Percentiles rank a stretch among this genome's conserved stretches.
These are phyloP conservation scores for Leucogyrophana mollusca DNA, from an alignment of 768 basidiomycete genomes.

Conservation along the genomic window DNA sequence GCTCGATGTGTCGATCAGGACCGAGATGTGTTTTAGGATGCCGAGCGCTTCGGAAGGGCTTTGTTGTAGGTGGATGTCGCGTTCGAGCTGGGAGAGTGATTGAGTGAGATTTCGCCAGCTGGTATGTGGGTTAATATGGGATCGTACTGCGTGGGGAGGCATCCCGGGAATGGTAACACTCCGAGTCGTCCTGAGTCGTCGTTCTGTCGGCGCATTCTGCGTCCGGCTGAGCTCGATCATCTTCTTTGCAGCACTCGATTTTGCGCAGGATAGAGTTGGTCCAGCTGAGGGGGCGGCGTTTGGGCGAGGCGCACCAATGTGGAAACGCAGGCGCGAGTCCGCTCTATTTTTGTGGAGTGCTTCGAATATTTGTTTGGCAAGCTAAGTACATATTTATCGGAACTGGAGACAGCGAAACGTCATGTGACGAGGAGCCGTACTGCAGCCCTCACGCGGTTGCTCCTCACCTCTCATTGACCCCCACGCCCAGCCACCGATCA, in stretches of 20 bases:
- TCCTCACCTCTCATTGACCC: no score
- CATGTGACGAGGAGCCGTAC: no score
- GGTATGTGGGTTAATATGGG: not conserved
- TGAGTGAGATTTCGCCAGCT: slow-evolving; percentile 99
- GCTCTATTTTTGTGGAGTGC: no score
- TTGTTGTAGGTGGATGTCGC: slow-evolving; percentile 97
- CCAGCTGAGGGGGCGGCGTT: no score
- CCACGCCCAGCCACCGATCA: no score
- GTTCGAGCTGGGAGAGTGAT: slow-evolving; percentile 88
- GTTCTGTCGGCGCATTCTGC: slow-evolving; percentile 99
- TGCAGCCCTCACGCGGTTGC: no score
- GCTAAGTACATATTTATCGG: no score
- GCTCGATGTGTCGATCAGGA: slow-evolving; percentile 83
- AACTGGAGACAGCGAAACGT: no score
- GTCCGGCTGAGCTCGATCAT: slow-evolving; percentile 99
- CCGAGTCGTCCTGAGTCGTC: slow-evolving; percentile 97
- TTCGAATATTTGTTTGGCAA: no score
- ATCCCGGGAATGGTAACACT: no score
- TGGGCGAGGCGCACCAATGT: no score
- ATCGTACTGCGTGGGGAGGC: not conserved
- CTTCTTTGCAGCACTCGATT: slow-evolving; percentile 97
- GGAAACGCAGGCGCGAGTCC: no score
- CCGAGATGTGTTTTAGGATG: slow-evolving; percentile 83
- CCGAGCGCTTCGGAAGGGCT: slow-evolving; percentile 94
- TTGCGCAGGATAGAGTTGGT: slow-evolving; percentile 98